Conservation (phyloP, 2,329 filamentous ascomycete genomes). For the Ilyonectria robusta region DNA sequence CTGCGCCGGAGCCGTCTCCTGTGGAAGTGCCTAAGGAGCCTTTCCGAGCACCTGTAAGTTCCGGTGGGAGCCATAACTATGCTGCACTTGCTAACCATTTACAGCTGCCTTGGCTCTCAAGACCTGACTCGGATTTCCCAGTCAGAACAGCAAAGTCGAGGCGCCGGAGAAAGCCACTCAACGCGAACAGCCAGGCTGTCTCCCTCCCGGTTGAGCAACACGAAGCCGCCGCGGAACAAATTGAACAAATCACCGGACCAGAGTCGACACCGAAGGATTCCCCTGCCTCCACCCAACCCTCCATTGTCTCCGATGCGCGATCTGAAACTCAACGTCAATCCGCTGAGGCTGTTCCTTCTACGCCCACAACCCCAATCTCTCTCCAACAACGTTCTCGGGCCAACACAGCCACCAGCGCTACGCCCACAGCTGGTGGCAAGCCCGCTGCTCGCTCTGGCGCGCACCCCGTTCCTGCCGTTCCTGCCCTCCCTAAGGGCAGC, state of each 20-base stretch:
- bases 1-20: constrained; percentile 44
- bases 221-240: constrained; percentile 50
- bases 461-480: constrained; percentile 62
- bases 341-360: constrained; percentile 52
- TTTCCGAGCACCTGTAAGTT: constrained; percentile 66
- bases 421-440: constrained; percentile 47
- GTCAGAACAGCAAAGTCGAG: constrained; percentile 53
- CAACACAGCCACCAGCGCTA: constrained; percentile 42
- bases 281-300: constrained; percentile 32
- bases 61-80: not conserved
- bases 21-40: constrained; percentile 46
- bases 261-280: constrained; percentile 36
- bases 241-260: constrained; percentile 35
- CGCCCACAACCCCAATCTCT: constrained; percentile 54
- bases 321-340: constrained; percentile 44
- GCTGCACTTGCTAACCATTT: constrained; percentile 15
- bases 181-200: constrained; percentile 55
- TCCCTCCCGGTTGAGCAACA: constrained; percentile 60
- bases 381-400: constrained; percentile 42
- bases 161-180: constrained; percentile 60
- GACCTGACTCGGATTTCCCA: constrained; percentile 67
- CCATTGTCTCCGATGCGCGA: constrained; percentile 35
- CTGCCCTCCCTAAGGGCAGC: constrained; percentile 59
- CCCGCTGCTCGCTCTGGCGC: constrained; percentile 51
- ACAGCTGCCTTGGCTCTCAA: constrained; percentile 72